Evolutionary conservation across 768 basidiomycete genomes (phyloP).

Genomic region (Tylopilus rubrobrunneus): DNA sequence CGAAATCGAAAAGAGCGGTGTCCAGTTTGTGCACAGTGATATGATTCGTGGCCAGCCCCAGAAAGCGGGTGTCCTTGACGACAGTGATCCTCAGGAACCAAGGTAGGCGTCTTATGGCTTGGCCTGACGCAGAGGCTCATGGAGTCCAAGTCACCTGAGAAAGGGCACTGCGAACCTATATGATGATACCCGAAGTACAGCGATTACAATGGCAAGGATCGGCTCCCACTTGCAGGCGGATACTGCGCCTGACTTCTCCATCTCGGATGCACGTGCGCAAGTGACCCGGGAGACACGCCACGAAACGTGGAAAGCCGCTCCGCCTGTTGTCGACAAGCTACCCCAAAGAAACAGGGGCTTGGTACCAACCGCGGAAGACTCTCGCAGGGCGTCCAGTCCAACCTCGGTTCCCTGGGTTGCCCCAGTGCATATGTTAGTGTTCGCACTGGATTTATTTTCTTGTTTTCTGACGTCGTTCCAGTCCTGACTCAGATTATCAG

Average conservation of each 20-base stretch:
- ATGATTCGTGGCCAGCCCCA: too few species aligned
- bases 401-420: neutral
- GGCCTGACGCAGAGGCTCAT: neutral
- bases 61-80: neutral
- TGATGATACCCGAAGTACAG: too few species aligned
- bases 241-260: too few species aligned
- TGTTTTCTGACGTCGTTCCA: conserved; percentile 2
- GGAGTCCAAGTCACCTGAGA: neutral
- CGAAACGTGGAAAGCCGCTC: too few species aligned
- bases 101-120: neutral
- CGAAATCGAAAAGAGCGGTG: neutral
- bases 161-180: too few species aligned
- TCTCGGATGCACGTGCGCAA: too few species aligned
- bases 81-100: neutral
- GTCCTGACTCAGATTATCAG: neutral
- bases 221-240: too few species aligned
- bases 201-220: too few species aligned
- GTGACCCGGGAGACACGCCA: too few species aligned
- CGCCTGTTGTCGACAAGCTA: neutral
- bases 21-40: too few species aligned
- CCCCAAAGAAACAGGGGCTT: neutral
- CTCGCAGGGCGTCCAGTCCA: neutral
- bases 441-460: neutral
- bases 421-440: conserved; percentile 5
- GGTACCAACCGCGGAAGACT: neutral